Evolutionary conservation across 2,329 filamentous ascomycete genomes (phyloP).

Genomic region (Aspergillus intermedius): DNA sequence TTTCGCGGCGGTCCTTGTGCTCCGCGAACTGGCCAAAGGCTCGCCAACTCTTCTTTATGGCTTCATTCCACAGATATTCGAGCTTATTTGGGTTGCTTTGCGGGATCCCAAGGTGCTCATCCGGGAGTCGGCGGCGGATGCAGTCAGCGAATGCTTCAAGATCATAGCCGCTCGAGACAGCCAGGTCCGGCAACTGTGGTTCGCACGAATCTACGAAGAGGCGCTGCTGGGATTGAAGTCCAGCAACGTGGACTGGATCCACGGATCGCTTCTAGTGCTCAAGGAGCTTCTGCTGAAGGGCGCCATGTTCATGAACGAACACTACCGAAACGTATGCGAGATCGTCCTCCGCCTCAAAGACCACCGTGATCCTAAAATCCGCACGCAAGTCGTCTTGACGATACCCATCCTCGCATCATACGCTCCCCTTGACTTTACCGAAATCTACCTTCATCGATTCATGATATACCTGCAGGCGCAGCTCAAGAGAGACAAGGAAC

Average conservation of each 20-base stretch:
- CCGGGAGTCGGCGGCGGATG: conserved; percentile 82
- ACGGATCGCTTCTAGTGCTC: conserved; percentile 87
- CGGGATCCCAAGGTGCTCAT: conserved; percentile 87
- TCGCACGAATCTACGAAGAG: conserved; percentile 84
- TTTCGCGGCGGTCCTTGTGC: conserved; percentile 85
- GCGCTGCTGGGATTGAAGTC: conserved; percentile 71
- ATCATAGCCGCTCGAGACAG: conserved; percentile 92
- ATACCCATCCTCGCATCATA: conserved; percentile 93
- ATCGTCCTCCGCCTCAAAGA: conserved; percentile 90
- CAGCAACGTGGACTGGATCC: conserved; percentile 77
- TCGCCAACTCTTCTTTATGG: conserved; percentile 93
- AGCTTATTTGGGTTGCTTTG: conserved; percentile 91
- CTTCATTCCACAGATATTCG: conserved; percentile 90
- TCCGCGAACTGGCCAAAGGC: conserved; percentile 84
- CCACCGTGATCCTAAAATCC: conserved; percentile 78
- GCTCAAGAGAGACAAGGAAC: conserved; percentile 89
- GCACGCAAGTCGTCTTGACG: conserved; percentile 81
- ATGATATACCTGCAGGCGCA: conserved; percentile 95
- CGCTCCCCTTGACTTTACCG: conserved; percentile 81
- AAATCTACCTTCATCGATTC: conserved; percentile 83
- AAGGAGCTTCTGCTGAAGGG: conserved; percentile 91
- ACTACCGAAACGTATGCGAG: conserved; percentile 87
- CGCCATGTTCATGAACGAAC: conserved; percentile 98
- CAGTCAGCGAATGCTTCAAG: conserved; percentile 89
- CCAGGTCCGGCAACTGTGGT: conserved; percentile 78